Evolutionary conservation across 1,139 yeast species (phyloP).

Genomic region (Geotrichum aggregatum): DNA sequence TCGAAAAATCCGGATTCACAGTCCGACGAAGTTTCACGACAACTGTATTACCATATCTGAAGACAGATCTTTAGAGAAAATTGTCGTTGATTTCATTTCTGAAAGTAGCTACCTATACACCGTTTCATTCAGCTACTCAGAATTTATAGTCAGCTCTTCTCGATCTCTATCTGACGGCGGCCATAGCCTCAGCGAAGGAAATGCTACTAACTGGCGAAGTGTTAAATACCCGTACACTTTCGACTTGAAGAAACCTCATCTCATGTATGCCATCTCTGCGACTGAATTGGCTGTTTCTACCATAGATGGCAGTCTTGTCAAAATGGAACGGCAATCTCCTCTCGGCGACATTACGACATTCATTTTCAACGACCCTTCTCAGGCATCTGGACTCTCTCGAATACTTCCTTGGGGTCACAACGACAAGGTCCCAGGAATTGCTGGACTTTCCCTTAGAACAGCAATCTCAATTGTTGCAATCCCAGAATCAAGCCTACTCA

Average conservation of each 20-base stretch:
- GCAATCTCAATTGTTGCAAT: slow-evolving; percentile 28
- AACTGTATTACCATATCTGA: slow-evolving; percentile 29
- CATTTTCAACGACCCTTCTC: slow-evolving; percentile 28
- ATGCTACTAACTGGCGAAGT: slow-evolving; percentile 31
- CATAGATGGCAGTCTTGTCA: slow-evolving; percentile 61
- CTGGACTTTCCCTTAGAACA: slow-evolving; percentile 31
- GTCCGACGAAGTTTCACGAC: slow-evolving; percentile 25
- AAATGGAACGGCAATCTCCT: slow-evolving; percentile 44
- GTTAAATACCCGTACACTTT: slow-evolving; percentile 59
- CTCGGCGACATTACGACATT: slow-evolving; percentile 26
- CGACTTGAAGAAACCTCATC: slow-evolving; percentile 61
- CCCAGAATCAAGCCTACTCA: slow-evolving; percentile 22
- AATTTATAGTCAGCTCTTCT: slow-evolving; percentile 8
- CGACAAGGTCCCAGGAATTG: slow-evolving; percentile 35
- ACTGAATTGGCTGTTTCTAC: slow-evolving; percentile 52
- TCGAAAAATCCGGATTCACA: slow-evolving; percentile 28
- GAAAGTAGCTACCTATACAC: slow-evolving; percentile 32
- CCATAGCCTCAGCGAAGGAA: slow-evolving; percentile 22
- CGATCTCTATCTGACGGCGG: slow-evolving; percentile 15
- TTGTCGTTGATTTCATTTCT: slow-evolving; percentile 31
- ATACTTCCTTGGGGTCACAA: slow-evolving; percentile 27
- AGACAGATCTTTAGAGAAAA: slow-evolving; percentile 20
- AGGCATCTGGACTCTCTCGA: slow-evolving; percentile 24
- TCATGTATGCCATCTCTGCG: slow-evolving; percentile 47
- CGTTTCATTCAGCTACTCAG: slow-evolving; percentile 23